Percentiles rank a stretch among this genome's conserved stretches.
Evolutionary conservation across 73 alveolate species (phyloP).

Genomic region (Paraurostyla sp.): DNA sequence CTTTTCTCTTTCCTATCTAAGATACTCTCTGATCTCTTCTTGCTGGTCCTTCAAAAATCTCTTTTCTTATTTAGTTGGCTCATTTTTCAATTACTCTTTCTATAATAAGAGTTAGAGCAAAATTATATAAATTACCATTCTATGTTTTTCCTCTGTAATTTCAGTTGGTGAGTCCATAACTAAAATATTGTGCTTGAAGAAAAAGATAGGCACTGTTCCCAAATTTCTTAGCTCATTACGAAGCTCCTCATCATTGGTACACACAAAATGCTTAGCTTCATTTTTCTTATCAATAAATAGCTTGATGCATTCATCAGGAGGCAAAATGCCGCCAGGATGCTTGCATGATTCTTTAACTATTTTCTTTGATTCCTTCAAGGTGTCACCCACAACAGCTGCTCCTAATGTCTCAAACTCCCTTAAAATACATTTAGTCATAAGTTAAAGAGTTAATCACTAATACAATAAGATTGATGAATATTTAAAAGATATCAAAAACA

Average conservation of each 20-base stretch:
- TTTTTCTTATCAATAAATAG: conserved; percentile 84
- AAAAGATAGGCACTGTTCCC: conserved; percentile 85
- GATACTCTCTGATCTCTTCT: conserved; percentile 78
- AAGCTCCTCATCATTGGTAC: conserved; percentile 84
- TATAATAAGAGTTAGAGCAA: not conserved
- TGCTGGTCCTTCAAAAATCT: conserved; percentile 70
- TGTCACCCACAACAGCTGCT: conserved; percentile 77
- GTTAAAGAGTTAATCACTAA: not conserved
- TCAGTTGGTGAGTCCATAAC: conserved; percentile 86
- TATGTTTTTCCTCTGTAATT: conserved; percentile 76
- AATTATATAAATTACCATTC: conserved; percentile 54
- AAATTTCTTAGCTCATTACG: conserved; percentile 81
- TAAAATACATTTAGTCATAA: conserved; percentile 81
- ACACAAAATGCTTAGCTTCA: conserved; percentile 80
- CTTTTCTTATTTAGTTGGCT: conserved; percentile 84
- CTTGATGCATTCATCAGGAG: conserved; percentile 83
- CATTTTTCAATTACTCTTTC: conserved; percentile 86
- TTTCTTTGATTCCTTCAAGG: conserved; percentile 72
- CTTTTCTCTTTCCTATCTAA: conserved; percentile 74
- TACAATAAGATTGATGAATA: no score
- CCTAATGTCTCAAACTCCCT: conserved; percentile 83
- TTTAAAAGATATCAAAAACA: conserved; percentile 56
- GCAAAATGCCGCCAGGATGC: conserved; percentile 69
- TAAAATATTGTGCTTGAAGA: conserved; percentile 82
- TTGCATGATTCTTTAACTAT: conserved; percentile 80